Base-by-base conservation (phyloP, 805 yeast species). In the Geotrichum ghanense region DNA sequence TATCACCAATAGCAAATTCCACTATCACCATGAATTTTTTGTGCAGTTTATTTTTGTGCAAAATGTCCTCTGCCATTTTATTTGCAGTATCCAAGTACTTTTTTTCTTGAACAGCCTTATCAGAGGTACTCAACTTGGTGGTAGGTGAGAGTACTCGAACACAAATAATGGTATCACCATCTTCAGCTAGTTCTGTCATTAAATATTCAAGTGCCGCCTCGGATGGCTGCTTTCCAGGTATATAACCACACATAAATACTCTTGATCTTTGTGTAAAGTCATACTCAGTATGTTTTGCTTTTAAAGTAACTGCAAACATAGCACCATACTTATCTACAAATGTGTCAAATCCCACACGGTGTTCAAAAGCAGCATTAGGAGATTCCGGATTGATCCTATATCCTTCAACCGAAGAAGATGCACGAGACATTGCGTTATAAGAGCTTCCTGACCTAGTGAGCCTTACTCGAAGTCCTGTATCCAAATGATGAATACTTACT, bases 181-280 rank as follows among this genome's bases (percentile, higher is more conserved):
- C 16, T n/a, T 31, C 37, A 6, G 37, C 37, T 7, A 31, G 5
- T 31, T 31, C 12, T 5, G 37, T 31, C 37, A 31, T 31, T 5
- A 31, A 19, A 31, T n/a, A 31, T 5, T 16, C 12, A 10, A 31
- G 17, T 6, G 37, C 37, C 12, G 12, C 16, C 16, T 31, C 37
- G 4, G 37, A 31, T 6, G 12, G 37, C 16, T 31, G 19, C 16
- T 31, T 31, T 31, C 37, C 37, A 4, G 37, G 37, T 5, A 31
- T 19, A 31, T n/a, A 31, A n/a, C 37, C 37, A n/a, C 37, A 31
- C 37, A 31, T 31, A 19, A 31, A 31, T n/a, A 31, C 37, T 31
- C 37, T 31, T 7, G 37, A 31, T 12, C 12, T 6, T 6, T 19
- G 10, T 6, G 37, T n/a, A n/a, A 31, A n/a, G 37, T 31, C 17